These are phyloP conservation scores for Coniochaeta sp. DNA, from an alignment of 2,329 filamentous ascomycete genomes.

Conservation along the genomic window DNA sequence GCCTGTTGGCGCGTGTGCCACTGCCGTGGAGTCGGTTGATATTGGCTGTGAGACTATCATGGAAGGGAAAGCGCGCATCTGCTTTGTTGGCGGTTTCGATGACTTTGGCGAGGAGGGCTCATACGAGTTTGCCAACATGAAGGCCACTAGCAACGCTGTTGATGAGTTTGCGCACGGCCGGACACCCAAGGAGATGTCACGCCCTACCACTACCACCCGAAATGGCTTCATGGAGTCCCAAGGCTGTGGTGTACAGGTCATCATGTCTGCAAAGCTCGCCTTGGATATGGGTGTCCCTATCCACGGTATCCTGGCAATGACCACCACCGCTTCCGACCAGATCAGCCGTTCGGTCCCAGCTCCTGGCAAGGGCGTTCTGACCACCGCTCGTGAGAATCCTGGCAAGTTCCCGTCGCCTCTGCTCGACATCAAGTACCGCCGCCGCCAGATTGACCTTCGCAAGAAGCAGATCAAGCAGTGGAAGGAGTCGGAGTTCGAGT, in stretches of 20 bases:
- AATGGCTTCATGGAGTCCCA: slow-evolving; percentile 99
- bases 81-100: slow-evolving; percentile 97
- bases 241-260: slow-evolving; percentile 94
- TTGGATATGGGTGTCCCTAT: slow-evolving; percentile 98
- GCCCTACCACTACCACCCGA: slow-evolving; percentile 91
- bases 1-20: slow-evolving; percentile 94
- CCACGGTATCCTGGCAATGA: slow-evolving; percentile 87
- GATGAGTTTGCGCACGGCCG: slow-evolving; percentile 94
- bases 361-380: slow-evolving; percentile 93
- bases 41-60: slow-evolving; percentile 98
- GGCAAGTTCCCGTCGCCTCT: slow-evolving; percentile 93
- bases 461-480: slow-evolving; percentile 92
- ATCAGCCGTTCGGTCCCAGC: slow-evolving; percentile 96
- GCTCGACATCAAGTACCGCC: slow-evolving; percentile 95
- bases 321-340: slow-evolving; percentile 96
- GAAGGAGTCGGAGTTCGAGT: slow-evolving; percentile 92
- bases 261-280: slow-evolving; percentile 95
- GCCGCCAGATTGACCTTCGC: slow-evolving; percentile 87
- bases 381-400: slow-evolving; percentile 82
- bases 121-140: slow-evolving; percentile 99
- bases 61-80: slow-evolving; percentile 94
- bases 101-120: slow-evolving; percentile 99
- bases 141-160: slow-evolving; percentile 95
- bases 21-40: slow-evolving; percentile 92
- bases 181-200: slow-evolving; percentile 95